phyloP scores from a whole-genome alignment of 495 filamentous ascomycete genomes.

The Chaetomium fimeti region DNA sequence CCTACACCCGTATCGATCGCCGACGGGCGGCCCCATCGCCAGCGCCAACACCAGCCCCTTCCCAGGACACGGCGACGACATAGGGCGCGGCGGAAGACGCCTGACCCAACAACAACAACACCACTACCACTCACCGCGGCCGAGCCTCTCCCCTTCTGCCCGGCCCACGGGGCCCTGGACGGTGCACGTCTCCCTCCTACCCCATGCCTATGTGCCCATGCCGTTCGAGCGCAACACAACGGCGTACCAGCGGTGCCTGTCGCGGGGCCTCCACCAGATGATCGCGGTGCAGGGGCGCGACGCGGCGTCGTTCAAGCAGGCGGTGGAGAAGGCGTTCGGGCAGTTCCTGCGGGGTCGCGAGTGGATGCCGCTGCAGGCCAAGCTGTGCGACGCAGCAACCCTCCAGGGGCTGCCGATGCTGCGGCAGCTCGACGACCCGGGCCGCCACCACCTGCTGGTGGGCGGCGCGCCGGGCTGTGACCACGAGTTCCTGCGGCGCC shows the following conservation, averaged over 20 bases:
- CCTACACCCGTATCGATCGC: slow-evolving; percentile 23
- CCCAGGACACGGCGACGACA: slow-evolving; percentile 25
- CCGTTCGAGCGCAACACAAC: slow-evolving; percentile 60
- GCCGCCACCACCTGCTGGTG: neutral
- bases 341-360: slow-evolving; percentile 47
- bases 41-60: slow-evolving; percentile 4
- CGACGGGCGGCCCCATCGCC: slow-evolving; percentile 24
- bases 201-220: slow-evolving; percentile 51
- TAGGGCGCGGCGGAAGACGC: slow-evolving; percentile 23
- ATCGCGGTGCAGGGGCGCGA: slow-evolving; percentile 50
- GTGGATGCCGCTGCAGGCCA: slow-evolving; percentile 56
- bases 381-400: slow-evolving; percentile 54
- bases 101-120: neutral
- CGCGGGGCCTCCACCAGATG: slow-evolving; percentile 55
- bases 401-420: slow-evolving; percentile 58
- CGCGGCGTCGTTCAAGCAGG: slow-evolving; percentile 46
- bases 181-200: slow-evolving; percentile 56
- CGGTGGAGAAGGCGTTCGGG: slow-evolving; percentile 51
- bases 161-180: slow-evolving; percentile 48
- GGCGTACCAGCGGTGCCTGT: slow-evolving; percentile 57
- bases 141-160: slow-evolving; percentile 19
- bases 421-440: slow-evolving; percentile 42
- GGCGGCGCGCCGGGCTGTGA: slow-evolving; percentile 35
- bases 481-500: slow-evolving; percentile 47
- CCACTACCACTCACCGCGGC: neutral